A percentile compares a stretch with the other conserved stretches of the same genome.
These are phyloP conservation scores for Lanmaoa pseudosensibilis DNA, from an alignment of 768 basidiomycete genomes.

Conservation along the genomic window DNA sequence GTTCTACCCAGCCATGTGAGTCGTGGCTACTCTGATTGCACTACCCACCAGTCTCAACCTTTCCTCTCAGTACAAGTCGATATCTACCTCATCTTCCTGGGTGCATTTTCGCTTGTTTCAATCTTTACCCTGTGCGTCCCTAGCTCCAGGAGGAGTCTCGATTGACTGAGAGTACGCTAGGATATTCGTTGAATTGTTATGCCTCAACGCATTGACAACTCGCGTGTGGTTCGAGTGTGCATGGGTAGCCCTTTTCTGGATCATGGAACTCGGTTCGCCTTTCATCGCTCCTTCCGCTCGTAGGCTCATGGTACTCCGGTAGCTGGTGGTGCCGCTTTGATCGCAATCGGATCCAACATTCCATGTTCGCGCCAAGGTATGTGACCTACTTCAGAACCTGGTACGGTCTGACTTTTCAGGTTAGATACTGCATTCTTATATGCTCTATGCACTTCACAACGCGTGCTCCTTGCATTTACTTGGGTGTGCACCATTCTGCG, in stretches of 20 bases:
- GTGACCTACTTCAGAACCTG: not conserved
- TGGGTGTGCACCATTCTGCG: constrained; percentile 49
- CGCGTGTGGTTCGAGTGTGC: constrained; percentile 72
- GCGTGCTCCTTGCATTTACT: constrained; percentile 57
- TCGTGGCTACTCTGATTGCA: constrained; percentile 7
- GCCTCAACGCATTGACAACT: constrained; percentile 49
- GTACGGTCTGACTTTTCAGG: not conserved
- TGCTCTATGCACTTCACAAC: constrained; percentile 49
- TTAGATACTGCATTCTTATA: not conserved
- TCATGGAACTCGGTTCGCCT: constrained; percentile 58
- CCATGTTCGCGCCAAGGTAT: constrained; percentile 38
- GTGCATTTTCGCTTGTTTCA: constrained; percentile 55
- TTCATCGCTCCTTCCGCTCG: not conserved
- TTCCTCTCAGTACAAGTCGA: constrained; percentile 46
- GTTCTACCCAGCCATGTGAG: constrained; percentile 42
- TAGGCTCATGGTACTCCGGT: constrained; percentile 5
- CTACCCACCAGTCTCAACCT: constrained; percentile 10
- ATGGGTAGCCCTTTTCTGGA: constrained; percentile 60
- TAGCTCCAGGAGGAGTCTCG: not conserved
- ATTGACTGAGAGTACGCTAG: constrained; percentile 28
- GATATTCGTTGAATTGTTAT: constrained; percentile 58
- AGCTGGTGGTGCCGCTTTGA: constrained; percentile 56
- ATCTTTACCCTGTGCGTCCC: constrained; percentile 58
- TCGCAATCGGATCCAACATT: constrained; percentile 38
- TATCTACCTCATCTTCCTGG: constrained; percentile 58